These are phyloP conservation scores for Cairneyella variabilis DNA, from an alignment of 495 filamentous ascomycete species.

Conservation along the genomic window DNA sequence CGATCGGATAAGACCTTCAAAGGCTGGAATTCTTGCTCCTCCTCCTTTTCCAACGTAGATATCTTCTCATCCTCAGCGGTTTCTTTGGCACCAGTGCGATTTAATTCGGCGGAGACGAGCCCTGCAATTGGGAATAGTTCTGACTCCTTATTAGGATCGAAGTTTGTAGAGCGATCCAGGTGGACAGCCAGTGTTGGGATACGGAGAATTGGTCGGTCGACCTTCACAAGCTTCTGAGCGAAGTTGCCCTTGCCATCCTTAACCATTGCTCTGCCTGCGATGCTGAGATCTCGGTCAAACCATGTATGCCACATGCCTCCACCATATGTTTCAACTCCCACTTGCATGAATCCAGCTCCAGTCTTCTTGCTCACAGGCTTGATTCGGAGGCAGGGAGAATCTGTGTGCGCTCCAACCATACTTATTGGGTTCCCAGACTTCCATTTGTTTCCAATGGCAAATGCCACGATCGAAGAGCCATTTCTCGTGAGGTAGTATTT, in stretches of 20 bases:
- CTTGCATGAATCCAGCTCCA: conserved; percentile 83
- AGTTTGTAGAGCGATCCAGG: conserved; percentile 77
- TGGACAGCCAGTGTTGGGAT: conserved; percentile 94
- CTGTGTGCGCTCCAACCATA: conserved; percentile 96
- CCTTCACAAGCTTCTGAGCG: conserved; percentile 80
- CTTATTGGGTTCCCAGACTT: conserved; percentile 88
- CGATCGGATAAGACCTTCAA: conserved; percentile 74
- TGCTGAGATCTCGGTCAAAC: conserved; percentile 93
- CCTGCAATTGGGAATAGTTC: conserved; percentile 94
- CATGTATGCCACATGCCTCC: conserved; percentile 80
- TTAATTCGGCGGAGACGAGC: conserved; percentile 80
- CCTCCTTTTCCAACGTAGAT: conserved; percentile 29
- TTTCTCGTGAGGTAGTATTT: conserved; percentile 97
- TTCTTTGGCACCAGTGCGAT: conserved; percentile 52
- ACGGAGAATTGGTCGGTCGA: conserved; percentile 84
- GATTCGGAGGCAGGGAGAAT: conserved; percentile 84
- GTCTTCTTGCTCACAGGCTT: conserved; percentile 91
- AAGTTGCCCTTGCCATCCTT: conserved; percentile 69
- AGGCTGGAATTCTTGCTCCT: conserved; percentile 58
- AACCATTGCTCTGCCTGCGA: conserved; percentile 86
- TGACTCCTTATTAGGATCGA: conserved; percentile 93
- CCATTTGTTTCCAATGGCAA: conserved; percentile 91
- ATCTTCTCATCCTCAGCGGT: conserved; percentile 30
- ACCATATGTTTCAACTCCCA: conserved; percentile 95
- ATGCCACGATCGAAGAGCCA: conserved; percentile 88